Evolutionary conservation across 306 rosid genomes (phyloP), one percentile per base, ranked within the genome.

Genomic region (Acmispon strigosus): DNA sequence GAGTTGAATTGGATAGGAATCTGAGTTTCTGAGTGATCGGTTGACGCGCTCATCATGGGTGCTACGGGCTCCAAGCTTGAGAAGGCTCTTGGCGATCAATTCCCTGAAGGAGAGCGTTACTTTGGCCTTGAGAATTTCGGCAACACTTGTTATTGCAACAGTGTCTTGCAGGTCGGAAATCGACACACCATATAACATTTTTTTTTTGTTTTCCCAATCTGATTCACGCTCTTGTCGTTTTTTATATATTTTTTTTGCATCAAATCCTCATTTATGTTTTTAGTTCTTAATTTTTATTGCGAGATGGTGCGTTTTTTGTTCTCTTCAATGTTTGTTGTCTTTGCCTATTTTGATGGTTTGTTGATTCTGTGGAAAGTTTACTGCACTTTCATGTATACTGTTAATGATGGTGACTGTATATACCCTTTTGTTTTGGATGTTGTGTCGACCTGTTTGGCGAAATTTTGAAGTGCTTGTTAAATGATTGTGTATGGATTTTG

Each of bases 41-140:
- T 84, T 77, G 55, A 83, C 80, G 54, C 74, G 62, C 72, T 68
- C 15, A 91, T 68, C 15, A 91, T 95, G 99, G 99, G 99, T 85
- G 96, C 96, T 58, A 88, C 97, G 53, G 99, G 99, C 75, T 95
- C 99, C 34, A 95, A 95, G 84, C 97, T 95, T 53, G 99, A 91
- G 88, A 95, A 89, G 80, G 99, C 97, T 82, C 97, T 95, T 4
- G 99, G 99, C 6, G 99, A 95, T 72, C 99, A 95, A 84, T 95
- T 91, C 52, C 99, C 97, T 3, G 99, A 91, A 87, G 99, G 99
- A 85, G 99, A 95, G 61, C 92, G 96, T 36, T 95, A 95, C 79
- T 95, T 95, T 29, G 99, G 99, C 50, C 92, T 95, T 3, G 97
- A 95, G 83, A 95, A 95, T 88, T 95, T 91, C 73, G 99, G 99